Evolutionary conservation across 495 filamentous ascomycete species (phyloP).

Genomic region (Staphylotrichum longicolle): DNA sequence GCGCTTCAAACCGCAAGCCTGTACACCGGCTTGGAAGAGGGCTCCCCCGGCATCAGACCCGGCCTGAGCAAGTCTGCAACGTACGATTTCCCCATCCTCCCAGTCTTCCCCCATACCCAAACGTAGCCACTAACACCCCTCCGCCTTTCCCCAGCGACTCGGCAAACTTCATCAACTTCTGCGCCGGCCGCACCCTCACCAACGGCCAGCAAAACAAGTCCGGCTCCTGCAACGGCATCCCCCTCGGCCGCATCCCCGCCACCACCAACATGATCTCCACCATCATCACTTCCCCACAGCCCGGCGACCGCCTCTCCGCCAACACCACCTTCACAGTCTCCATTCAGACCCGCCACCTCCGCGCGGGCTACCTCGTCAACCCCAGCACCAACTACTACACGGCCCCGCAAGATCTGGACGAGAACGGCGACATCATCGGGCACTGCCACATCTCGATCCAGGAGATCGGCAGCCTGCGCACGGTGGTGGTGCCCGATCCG

Average conservation of each 20-base stretch:
- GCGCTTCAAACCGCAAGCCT: conserved; percentile 11
- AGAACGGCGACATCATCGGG: conserved; percentile 48
- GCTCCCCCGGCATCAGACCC: conserved; percentile 7
- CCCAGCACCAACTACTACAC: conserved; percentile 54
- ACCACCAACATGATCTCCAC: conserved; percentile 56
- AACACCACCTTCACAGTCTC: conserved; percentile 50
- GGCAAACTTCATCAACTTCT: conserved; percentile 54
- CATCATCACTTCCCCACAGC: conserved; percentile 49
- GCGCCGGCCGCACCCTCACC: conserved; percentile 49
- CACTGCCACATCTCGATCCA: conserved; percentile 62
- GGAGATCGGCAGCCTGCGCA: conserved; percentile 43
- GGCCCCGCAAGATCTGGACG: conserved; percentile 53
- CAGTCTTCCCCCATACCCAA: conserved; percentile 21
- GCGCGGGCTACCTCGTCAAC: conserved; percentile 57
- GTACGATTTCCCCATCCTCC: background rate
- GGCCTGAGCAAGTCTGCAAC: conserved; percentile 12
- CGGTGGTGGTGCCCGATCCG: conserved; percentile 39
- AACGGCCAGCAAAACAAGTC: conserved; percentile 49
- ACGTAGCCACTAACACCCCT: conserved; percentile 28
- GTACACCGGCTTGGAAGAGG: conserved; percentile 12
- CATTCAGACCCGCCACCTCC: conserved; percentile 54
- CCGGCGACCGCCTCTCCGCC: conserved; percentile 39
- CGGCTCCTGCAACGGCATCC: conserved; percentile 56
- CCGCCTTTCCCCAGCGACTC: conserved; percentile 18
- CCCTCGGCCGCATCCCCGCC: conserved; percentile 61